Evolutionary conservation across 805 yeast genomes (phyloP), one percentile per base, ranked within the genome.

Genomic region (Candida vaughaniae): DNA sequence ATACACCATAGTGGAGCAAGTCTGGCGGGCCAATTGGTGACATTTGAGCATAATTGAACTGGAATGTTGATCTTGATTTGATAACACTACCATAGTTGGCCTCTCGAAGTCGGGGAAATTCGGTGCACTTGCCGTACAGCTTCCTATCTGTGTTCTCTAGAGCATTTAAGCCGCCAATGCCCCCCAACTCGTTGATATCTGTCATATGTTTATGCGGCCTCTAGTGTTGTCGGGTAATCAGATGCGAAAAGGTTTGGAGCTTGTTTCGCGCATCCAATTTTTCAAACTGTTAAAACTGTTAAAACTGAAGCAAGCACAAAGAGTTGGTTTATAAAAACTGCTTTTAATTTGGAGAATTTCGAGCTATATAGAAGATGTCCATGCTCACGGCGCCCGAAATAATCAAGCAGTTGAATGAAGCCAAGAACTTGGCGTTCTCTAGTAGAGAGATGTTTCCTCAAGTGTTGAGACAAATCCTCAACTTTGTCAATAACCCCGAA

Each of bases 401-500:
- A 12, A 51, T 57, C 19, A 41, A 41, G 7, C 70, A 64, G 41
- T 53, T 68, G 14, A 52, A 64, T 38, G 67, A 65, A 47, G 74
- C 74, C 9, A 55, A 58, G 20, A 51, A 53, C 16, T 50, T 62
- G 33, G 71, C 71, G 4, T 51, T 58, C 26, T 40, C 58, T 15
- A 55, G 51, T 33, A 48, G 47, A 5, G 56, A 52, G 22, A 53
- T 60, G n/a, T 61, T 63, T 42, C 65, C 69, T 5, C 70, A 64
- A 44, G 71, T 68, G 23, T 54, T 71, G n/a, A 65, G 71, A 28
- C 72, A 66, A 35, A 62, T 69, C 32, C 53, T 69, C 32, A 62
- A 61, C 37, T 62, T 68, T 42, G 54, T 56, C 18, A 51, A 51
- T 22, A 61, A 64, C 46, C 64, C 65, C 6, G 66, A 63, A 33